Conservation (phyloP, 208 protist genomes). For the Trypanosoma congolense region DNA sequence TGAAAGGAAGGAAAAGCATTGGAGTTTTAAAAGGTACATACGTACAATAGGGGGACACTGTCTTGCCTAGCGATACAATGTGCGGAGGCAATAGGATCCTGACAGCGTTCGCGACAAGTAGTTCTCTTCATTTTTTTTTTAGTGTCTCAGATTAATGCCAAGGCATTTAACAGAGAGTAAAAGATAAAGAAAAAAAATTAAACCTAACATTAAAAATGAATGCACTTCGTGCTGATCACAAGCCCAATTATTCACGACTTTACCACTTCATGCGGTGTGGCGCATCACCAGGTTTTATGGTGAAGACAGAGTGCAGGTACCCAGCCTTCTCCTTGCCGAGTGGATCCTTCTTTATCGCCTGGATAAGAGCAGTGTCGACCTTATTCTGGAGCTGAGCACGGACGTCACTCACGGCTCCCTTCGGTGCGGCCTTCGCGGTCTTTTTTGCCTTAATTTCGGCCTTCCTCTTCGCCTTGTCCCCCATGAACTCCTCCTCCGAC, state of each 20-base stretch:
- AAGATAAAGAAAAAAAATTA: conserved; percentile 22
- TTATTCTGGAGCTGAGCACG: conserved; percentile 76
- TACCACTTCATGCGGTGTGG: conserved; percentile 88
- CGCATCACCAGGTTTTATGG: conserved; percentile 70
- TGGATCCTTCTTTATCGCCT: conserved; percentile 66
- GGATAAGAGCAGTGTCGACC: conserved; percentile 67
- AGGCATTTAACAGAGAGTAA: too few relatives aligned
- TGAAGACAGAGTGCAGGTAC: conserved; percentile 85
- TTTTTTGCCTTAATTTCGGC: conserved; percentile 72
- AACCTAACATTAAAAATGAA: conserved; percentile 17
- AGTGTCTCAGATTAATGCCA: too few relatives aligned
- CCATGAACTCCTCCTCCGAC: conserved; percentile 84
- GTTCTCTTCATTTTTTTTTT: too few relatives aligned
- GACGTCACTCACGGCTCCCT: conserved; percentile 54
- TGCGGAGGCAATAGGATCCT: too few relatives aligned
- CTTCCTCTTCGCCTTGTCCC: conserved; percentile 66
- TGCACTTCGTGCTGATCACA: conserved; percentile 12
- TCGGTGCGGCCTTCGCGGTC: conserved; percentile 51
- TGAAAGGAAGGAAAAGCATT: background rate
- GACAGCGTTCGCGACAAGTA: too few relatives aligned
- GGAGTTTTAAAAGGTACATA: too few relatives aligned
- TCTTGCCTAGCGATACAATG: too few relatives aligned
- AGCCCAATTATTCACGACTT: conserved; percentile 12
- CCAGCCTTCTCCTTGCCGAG: conserved; percentile 69
- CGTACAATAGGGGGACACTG: too few relatives aligned